Evolutionary conservation across 805 yeast genomes (phyloP), one percentile per base, ranked within the genome.

Genomic region (Isabelozyma heimii): DNA sequence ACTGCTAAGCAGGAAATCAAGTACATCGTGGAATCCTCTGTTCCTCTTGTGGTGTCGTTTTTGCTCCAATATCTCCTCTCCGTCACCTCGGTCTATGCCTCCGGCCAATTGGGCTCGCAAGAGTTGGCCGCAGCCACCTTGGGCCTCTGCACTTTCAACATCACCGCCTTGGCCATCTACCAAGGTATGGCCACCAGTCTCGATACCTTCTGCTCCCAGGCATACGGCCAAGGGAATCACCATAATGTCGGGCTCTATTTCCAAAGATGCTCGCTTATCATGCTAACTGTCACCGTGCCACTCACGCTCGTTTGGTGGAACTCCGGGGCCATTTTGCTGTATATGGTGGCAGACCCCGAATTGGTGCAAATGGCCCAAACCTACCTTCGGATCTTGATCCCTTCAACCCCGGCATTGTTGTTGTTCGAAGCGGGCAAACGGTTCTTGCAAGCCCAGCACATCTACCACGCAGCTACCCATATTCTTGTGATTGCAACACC

Each of bases 101-200:
- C 90, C 0, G 91, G 94, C 10, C 89, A 82, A 57, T 63, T 88
- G 45, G 96, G 96, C 14, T 85, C 86, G 43, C 76, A 71, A 35
- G 91, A 89, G 63, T 71, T 89, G 38, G 92, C 91, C 2, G 95
- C 95, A 0, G 91, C 87, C 2, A 84, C 92, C 0, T 70, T 89
- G 52, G 91, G 89, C 1, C 79, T 87, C 0, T 88, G 88, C 85
- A 87, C 94, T 0, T 85, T 89, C 10, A 85, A 84, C 55, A 87
- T 89, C 51, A 84, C 91, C 0, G 80, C 77, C 0, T 77, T 85
- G 52, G 90, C 94, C 1, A 72, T 87, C 20, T 84, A 87, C 59
- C 92, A 87, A 60, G 96, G 96, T 4, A 56, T 61, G 33, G 54
- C 65, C 8, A 61, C 65, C 2, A 58, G 60, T 3, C 48, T 61